A percentile compares a stretch with the other conserved stretches of the same genome.
These are phyloP conservation scores for Neostapfia colusana DNA, from an alignment of 176 grass and related monocot genomes.

Conservation along the genomic window DNA sequence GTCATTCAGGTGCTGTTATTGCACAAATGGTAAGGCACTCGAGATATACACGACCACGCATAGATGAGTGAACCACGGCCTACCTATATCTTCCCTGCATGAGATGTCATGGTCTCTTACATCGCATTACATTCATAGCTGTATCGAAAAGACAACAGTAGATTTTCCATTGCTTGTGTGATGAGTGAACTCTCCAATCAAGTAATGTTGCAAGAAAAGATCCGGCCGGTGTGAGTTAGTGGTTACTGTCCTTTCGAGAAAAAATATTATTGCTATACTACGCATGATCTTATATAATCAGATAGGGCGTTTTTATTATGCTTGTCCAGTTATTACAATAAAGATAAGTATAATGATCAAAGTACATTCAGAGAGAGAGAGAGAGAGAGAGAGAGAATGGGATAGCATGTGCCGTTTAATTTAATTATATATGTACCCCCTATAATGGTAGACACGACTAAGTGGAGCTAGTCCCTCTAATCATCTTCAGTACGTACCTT, in stretches of 20 bases:
- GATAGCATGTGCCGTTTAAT: constrained; percentile 24
- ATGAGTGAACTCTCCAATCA: no score
- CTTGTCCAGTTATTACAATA: constrained; percentile 9
- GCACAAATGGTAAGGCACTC: constrained; percentile 44
- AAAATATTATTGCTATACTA: background rate
- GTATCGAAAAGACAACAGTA: no score
- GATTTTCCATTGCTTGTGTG: no score
- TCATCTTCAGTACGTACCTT: constrained; percentile 49
- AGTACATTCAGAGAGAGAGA: background rate
- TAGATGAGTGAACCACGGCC: background rate
- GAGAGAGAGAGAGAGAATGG: background rate
- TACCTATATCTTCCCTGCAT: no score
- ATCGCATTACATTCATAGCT: no score
- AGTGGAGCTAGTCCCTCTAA: constrained; percentile 57
- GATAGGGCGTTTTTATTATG: background rate
- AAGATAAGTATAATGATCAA: background rate
- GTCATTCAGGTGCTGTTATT: constrained; percentile 39
- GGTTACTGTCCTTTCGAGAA: background rate
- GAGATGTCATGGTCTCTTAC: no score
- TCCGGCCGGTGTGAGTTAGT: no score
- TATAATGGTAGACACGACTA: constrained; percentile 54
- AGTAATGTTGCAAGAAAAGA: no score
- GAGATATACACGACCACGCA: background rate
- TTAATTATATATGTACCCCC: constrained; percentile 42
- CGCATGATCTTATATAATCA: background rate